phyloP scores from a whole-genome alignment of 1,139 yeast genomes.

The Taphrina sp. region DNA sequence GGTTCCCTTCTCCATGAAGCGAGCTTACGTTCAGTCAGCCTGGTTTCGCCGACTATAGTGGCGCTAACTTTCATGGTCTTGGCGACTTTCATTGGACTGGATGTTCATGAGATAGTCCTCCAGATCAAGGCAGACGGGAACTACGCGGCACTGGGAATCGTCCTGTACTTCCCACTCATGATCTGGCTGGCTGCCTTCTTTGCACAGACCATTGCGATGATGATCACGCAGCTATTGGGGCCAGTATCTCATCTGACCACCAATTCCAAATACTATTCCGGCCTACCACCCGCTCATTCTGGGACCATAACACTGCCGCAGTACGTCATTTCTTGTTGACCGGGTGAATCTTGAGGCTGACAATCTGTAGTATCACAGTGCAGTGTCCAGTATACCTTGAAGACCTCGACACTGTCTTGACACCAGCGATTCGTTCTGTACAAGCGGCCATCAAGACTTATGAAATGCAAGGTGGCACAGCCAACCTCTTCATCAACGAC shows the following conservation, averaged over 20 bases:
- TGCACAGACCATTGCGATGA: conserved; percentile 28
- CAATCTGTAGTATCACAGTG: conserved; percentile 14
- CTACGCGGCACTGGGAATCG: conserved; percentile 28
- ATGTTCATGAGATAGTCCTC: conserved; percentile 16
- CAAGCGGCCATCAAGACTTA: conserved; percentile 34
- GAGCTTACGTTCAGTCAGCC: conserved; percentile 5
- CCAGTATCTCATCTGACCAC: conserved; percentile 35
- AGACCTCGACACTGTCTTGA: conserved; percentile 33
- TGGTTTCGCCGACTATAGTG: conserved; percentile 8
- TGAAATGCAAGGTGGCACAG: conserved; percentile 36
- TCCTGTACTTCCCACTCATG: conserved; percentile 35
- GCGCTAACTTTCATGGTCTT: conserved; percentile 9
- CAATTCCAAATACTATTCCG: conserved; percentile 35
- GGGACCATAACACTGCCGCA: conserved; percentile 24
- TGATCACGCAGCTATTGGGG: conserved; percentile 33
- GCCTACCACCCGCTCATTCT: conserved; percentile 31
- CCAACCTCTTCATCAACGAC: conserved; percentile 34
- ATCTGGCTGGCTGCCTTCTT: conserved; percentile 36
- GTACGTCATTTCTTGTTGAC: background rate
- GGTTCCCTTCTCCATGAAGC: background rate
- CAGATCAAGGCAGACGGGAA: conserved; percentile 33
- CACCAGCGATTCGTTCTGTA: conserved; percentile 34
- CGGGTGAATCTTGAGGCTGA: conserved; percentile 7
- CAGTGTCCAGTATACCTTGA: conserved; percentile 35
- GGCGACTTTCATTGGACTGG: conserved; percentile 17